Conservation (phyloP, 73 alveolate genomes). For the Paramecium sexaurelia region DNA sequence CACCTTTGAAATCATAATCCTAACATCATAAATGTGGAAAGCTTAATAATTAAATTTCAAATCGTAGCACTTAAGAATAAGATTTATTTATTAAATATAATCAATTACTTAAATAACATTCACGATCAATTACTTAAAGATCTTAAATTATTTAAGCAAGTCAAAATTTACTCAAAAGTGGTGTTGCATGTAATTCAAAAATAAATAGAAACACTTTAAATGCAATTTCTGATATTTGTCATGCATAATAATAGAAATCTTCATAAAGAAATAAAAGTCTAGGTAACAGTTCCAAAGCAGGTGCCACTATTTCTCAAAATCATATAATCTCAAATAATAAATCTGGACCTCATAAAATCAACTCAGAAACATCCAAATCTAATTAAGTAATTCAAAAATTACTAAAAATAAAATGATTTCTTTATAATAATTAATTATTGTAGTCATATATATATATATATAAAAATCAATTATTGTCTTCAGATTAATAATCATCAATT, state of each 20-base stretch:
- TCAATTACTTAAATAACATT: slow-evolving; percentile 18
- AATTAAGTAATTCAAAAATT: slow-evolving; percentile 42
- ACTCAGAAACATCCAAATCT: neutral
- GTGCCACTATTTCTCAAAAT: neutral
- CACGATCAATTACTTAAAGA: slow-evolving; percentile 24
- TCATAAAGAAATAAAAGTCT: neutral
- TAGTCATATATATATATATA: neutral
- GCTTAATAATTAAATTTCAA: neutral
- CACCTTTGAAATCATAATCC: slow-evolving; percentile 53
- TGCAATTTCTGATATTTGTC: slow-evolving; percentile 23
- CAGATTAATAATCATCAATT: neutral
- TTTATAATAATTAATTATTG: neutral
- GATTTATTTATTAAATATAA: slow-evolving; percentile 11
- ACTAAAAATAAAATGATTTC: slow-evolving; percentile 30
- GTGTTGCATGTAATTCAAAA: neutral
- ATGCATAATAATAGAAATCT: neutral
- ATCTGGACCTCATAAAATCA: neutral
- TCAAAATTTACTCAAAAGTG: neutral
- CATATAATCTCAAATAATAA: neutral
- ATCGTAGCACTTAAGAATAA: neutral
- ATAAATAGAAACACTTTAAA: neutral
- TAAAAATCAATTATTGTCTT: neutral
- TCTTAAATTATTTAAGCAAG: slow-evolving; percentile 19
- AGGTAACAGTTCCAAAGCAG: neutral
- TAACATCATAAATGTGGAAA: slow-evolving; percentile 34